Evolutionary conservation across 176 grass and related monocot genomes (phyloP).

Genomic region (Pharus latifolius): DNA sequence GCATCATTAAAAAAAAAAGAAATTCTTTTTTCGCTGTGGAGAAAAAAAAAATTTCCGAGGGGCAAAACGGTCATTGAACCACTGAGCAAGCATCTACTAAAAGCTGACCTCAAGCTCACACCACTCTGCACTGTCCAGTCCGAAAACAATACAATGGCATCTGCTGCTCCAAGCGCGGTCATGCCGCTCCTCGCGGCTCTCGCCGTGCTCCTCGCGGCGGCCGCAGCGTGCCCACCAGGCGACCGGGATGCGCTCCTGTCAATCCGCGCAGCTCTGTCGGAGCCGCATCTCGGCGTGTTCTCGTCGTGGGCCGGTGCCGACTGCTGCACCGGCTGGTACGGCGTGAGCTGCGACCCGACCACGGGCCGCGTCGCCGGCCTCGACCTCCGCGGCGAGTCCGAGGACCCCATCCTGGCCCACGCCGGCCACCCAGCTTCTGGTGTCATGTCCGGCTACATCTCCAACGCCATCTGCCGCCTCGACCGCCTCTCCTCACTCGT

Average conservation of each 20-base stretch:
- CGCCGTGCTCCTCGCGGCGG: not conserved
- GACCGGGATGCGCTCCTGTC: slow-evolving; percentile 59
- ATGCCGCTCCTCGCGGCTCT: not conserved
- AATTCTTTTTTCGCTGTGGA: no score
- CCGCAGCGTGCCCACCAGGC: not conserved
- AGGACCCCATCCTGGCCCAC: slow-evolving; percentile 58
- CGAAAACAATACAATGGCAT: slow-evolving; percentile 4
- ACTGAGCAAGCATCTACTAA: slow-evolving; percentile 5
- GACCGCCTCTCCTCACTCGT: slow-evolving; percentile 56
- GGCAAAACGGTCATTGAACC: slow-evolving; percentile 23
- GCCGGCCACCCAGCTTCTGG: slow-evolving; percentile 47
- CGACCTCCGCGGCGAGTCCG: slow-evolving; percentile 72
- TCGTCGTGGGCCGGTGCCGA: slow-evolving; percentile 58
- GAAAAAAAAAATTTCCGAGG: no score
- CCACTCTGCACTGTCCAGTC: not conserved
- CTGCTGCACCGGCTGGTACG: slow-evolving; percentile 87
- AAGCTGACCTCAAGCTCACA: slow-evolving; percentile 1
- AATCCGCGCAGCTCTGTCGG: slow-evolving; percentile 62
- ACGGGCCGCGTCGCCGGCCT: slow-evolving; percentile 62
- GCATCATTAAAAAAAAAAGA: no score
- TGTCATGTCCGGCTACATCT: slow-evolving; percentile 90
- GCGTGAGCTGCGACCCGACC: slow-evolving; percentile 75
- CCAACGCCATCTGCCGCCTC: slow-evolving; percentile 63
- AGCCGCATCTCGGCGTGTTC: slow-evolving; percentile 71
- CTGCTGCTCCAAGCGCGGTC: not conserved